Base-by-base conservation (phyloP, 2,329 filamentous ascomycete genomes). In the Fusarium sp. region DNA sequence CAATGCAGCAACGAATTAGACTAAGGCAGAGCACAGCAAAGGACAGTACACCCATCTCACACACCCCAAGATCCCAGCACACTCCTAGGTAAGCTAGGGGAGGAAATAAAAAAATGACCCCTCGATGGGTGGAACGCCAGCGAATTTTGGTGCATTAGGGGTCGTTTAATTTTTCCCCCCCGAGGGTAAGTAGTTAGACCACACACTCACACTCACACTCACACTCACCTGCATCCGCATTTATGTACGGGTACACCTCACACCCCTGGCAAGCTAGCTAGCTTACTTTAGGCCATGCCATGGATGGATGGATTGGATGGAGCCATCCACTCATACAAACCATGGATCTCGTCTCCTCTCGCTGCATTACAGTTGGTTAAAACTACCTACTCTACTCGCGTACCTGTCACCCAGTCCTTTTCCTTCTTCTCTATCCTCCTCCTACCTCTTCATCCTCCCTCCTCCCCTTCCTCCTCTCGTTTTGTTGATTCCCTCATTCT, bases 381-480 rank as follows among this genome's bases (percentile, higher is more conserved):
- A 82, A 81, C 80, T 80, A 80, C 77, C 80, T 80, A 80, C 77
- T 76, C 80, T 80, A 79, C 76, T 77, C 70, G 66, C 66, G 69
- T 64, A 76, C 78, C 77, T 87, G 83, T 86, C 83, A 84, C 84
- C 86, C 85, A 86, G 84, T 87, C 86, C 85, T 85, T 86, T 85
- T 85, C 83, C 83, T 81, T 84, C 83, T 84, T 81, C 82, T 84
- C 82, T 81, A 83, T 86, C 84, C 83, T 86, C 82, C 83, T 87
- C 85, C 84, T 84, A 85, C 85, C 80, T 73, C 84, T 84, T 85
- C 84, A 78, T 77, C 77, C 79, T 78, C 78, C 78, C 76, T 79
- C 79, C 81, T 81, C 80, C 81, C 79, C 79, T 79, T 80, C 77
- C 78, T 83, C 83, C 80, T 80, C 74, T 78, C 79, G 72, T 76